A percentile compares a stretch with the other conserved stretches of the same genome.
These are phyloP conservation scores for Echites panduratus DNA, from an alignment of 257 asterid genomes.

Conservation along the genomic window DNA sequence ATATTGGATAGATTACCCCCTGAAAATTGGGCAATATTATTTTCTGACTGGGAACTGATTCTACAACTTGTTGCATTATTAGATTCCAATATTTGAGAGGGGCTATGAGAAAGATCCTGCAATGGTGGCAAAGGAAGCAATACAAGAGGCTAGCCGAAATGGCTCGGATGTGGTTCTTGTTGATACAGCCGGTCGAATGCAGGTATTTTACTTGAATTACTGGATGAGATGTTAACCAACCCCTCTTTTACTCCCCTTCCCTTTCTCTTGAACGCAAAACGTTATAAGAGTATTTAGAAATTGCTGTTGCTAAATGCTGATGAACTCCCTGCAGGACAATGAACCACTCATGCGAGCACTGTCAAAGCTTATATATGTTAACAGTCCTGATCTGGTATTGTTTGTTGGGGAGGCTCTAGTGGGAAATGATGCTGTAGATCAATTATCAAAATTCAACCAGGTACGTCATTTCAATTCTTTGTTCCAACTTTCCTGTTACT, in stretches of 20 bases:
- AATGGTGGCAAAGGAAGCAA: conserved; percentile 93
- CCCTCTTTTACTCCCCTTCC: neutral
- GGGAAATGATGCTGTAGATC: conserved; percentile 96
- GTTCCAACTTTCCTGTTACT: neutral
- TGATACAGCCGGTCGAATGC: conserved; percentile 99
- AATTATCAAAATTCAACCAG: conserved; percentile 87
- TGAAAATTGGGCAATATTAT: neutral
- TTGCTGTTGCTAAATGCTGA: conserved; percentile 3
- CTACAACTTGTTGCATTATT: conserved; percentile 10
- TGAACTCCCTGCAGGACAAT: conserved; percentile 53
- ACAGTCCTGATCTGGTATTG: conserved; percentile 75
- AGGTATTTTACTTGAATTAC: conserved; percentile 35
- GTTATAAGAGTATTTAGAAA: neutral
- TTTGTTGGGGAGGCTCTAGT: conserved; percentile 99
- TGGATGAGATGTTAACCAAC: neutral
- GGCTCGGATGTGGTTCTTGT: conserved; percentile 97
- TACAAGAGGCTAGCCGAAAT: conserved; percentile 80
- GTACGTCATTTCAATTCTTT: conserved; percentile 18
- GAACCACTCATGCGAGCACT: conserved; percentile 98
- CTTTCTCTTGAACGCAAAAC: neutral
- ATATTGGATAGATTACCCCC: neutral
- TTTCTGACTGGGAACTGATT: conserved; percentile 5
- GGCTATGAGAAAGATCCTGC: conserved; percentile 99
- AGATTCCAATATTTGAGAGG: conserved; percentile 96
- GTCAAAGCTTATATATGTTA: conserved; percentile 78